Percentiles rank a stretch among this genome's conserved stretches.
Evolutionary conservation across 805 yeast species (phyloP).

Genomic region (Yamadazyma endophytica): DNA sequence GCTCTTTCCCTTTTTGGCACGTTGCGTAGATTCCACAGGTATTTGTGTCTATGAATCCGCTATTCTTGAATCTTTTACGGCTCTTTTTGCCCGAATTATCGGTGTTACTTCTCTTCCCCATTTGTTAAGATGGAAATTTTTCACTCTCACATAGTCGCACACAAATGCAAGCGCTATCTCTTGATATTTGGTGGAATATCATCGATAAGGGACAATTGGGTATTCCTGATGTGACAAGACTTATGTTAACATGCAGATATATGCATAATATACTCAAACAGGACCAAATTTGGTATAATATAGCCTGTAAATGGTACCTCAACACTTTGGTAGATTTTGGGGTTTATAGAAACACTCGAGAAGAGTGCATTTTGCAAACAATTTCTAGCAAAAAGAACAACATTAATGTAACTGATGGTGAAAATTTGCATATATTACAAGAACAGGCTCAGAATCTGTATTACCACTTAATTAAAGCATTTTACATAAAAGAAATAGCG

Average conservation of each 20-base stretch:
- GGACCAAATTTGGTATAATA: constrained; percentile 13
- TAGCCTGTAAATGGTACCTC: constrained; percentile 6
- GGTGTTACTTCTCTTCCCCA: constrained; percentile 28
- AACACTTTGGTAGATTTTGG: constrained; percentile 7
- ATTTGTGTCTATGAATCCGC: constrained; percentile 70
- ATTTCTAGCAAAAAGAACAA: not conserved
- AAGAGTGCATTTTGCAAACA: too few relatives aligned
- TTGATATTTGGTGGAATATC: constrained; percentile 16
- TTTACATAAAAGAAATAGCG: too few relatives aligned
- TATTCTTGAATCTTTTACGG: constrained; percentile 42
- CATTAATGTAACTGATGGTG: too few relatives aligned
- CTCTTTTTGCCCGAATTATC: constrained; percentile 14
- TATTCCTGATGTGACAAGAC: constrained; percentile 9
- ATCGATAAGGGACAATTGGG: constrained; percentile 8
- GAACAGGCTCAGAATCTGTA: too few relatives aligned
- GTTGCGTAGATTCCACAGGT: constrained; percentile 88
- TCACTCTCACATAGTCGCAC: not conserved
- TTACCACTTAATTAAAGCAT: too few relatives aligned
- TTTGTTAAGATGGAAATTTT: constrained; percentile 4
- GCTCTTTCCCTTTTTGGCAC: constrained; percentile 78
- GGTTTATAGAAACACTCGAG: too few relatives aligned
- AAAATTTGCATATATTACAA: too few relatives aligned
- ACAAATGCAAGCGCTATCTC: constrained; percentile 5
- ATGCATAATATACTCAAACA: constrained; percentile 5
- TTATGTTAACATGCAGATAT: constrained; percentile 5